phyloP scores from a whole-genome alignment of 2,329 filamentous ascomycete genomes.

The Botrytis fragariae region DNA sequence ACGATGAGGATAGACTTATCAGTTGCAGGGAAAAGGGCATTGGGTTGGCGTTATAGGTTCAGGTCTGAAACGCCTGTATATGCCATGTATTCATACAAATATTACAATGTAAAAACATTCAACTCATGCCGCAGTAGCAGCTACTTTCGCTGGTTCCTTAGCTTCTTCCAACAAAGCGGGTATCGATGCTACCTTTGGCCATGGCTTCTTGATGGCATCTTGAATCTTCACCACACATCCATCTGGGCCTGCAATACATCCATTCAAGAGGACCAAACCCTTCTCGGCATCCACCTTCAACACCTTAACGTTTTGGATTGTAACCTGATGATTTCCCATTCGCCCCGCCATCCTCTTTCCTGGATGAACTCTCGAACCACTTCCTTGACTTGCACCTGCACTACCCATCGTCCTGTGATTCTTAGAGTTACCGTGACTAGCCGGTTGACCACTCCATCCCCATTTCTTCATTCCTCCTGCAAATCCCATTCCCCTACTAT shows the following conservation, averaged over 20 bases:
- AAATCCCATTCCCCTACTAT: slow-evolving; percentile 86
- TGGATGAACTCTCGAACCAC: slow-evolving; percentile 86
- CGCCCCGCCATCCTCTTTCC: slow-evolving; percentile 98
- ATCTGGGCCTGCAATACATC: slow-evolving; percentile 83
- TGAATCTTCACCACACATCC: slow-evolving; percentile 80
- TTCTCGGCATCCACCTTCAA: slow-evolving; percentile 83
- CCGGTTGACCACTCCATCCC: slow-evolving; percentile 83
- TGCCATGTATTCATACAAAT: slow-evolving; percentile 37
- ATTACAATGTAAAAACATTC: slow-evolving; percentile 28
- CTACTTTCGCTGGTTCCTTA: slow-evolving; percentile 43
- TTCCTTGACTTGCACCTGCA: slow-evolving; percentile 82
- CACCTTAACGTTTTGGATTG: slow-evolving; percentile 87
- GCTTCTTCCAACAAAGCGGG: slow-evolving; percentile 52
- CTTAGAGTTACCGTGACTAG: slow-evolving; percentile 92
- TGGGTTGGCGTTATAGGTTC: slow-evolving; percentile 23
- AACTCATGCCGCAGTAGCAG: slow-evolving; percentile 24
- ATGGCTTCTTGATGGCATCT: slow-evolving; percentile 86
- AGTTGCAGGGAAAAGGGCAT: slow-evolving; percentile 21
- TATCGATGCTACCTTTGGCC: slow-evolving; percentile 49
- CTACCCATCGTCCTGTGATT: slow-evolving; percentile 92
- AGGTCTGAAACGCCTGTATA: slow-evolving; percentile 32
- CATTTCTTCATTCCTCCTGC: slow-evolving; percentile 97
- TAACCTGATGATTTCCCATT: slow-evolving; percentile 88
- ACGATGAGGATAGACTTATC: not conserved
- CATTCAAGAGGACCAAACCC: slow-evolving; percentile 85